Base-by-base conservation (phyloP, 2,329 filamentous ascomycete species). In the Calonectria montana region DNA sequence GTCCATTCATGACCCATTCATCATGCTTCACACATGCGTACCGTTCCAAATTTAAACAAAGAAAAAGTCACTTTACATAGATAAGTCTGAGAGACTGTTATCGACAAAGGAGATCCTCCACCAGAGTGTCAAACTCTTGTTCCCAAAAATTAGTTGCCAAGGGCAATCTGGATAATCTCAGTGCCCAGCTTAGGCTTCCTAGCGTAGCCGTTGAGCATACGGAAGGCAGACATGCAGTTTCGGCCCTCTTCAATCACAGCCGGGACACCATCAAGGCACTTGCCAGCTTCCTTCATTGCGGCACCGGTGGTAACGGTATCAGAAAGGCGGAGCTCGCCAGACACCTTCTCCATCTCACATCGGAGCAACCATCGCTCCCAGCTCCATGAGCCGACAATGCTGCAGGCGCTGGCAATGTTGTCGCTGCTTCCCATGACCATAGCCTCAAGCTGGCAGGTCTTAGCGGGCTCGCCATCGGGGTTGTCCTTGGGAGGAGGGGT, bases 291-390 rank as follows among this genome's bases (percentile, higher is more conserved):
- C 66, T 84, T 82, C 82, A 90, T 87, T 59, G 88, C 86, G 53
- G 84, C 81, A 25, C 88, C 85, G 12, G 88, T 81, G 43, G 86
- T 87, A 35, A 88, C 87, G 5, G 84, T 90, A 77, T 91, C 88
- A 5, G 84, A 84, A 27, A 91, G 86, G 13, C 89, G 83, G 73
- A 88, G 83, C 80, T 94, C 92, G 29, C 94, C 93, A 80, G 94
- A 87, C 5, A 87, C 87, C 83, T 90, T 97, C 86, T 98, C 96
- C 85, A 93, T 90, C 85, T 97, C 94, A 79, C 96, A 89, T 80
- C 95, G 94, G 76, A 98, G 86, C 82, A 98, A 90, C 97, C 97
- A 99, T 82, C 94, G 94, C 88, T 99, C 97, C 96, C 96, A 99
- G 82, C 92, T 92, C 92, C 95, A 97, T 29, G 93, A 92, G 5